phyloP scores from a whole-genome alignment of 2,329 filamentous ascomycete genomes.

The Aureobasidium pullulans region DNA sequence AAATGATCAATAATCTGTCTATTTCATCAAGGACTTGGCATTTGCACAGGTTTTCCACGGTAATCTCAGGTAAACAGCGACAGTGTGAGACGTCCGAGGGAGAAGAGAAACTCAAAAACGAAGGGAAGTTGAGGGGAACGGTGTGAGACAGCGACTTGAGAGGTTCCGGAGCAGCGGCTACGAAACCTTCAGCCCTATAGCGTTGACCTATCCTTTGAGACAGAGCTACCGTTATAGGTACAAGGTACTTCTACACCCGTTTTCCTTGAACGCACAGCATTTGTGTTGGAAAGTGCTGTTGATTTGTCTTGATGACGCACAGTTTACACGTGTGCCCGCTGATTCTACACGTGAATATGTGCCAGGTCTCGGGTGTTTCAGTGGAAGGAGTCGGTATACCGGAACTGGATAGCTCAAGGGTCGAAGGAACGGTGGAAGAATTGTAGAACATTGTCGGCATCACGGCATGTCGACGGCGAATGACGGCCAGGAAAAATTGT shows the following conservation, averaged over 20 bases:
- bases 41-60: not conserved
- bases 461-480: too few species aligned
- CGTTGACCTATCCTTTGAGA: not conserved
- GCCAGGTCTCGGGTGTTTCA: too few species aligned
- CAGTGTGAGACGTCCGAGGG: not conserved
- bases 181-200: not conserved
- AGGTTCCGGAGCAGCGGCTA: not conserved
- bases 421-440: too few species aligned
- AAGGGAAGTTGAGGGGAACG: not conserved
- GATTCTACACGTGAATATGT: too few species aligned
- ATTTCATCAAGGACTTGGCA: not conserved
- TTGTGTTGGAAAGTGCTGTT: not conserved
- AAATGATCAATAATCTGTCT: not conserved
- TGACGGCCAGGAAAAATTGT: too few species aligned
- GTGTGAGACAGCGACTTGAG: not conserved
- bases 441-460: too few species aligned
- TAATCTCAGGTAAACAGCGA: not conserved
- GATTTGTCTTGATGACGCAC: not conserved
- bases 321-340: not conserved
- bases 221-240: not conserved
- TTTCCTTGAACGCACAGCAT: not conserved
- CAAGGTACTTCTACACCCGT: not conserved
- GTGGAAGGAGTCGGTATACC: too few species aligned
- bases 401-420: too few species aligned
- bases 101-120: not conserved